Evolutionary conservation across 192 early-diverging fungal genomes (phyloP), one percentile per base, ranked within the genome.

Genomic region (Phlyctochytrium bullatum): DNA sequence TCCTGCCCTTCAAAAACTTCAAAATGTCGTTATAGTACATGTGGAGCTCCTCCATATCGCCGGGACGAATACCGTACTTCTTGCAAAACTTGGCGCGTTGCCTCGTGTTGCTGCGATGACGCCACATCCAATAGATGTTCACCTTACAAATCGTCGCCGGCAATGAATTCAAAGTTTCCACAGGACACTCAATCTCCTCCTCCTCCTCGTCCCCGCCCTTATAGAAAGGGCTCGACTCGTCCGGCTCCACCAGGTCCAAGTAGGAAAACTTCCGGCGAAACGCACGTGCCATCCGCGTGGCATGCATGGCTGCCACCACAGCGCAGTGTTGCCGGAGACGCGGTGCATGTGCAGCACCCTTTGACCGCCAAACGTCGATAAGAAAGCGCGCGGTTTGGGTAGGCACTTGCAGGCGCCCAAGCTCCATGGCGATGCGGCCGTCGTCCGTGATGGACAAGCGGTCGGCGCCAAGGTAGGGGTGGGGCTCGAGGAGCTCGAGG

Each of bases 281-380:
- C 25, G 20, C 10, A 6, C 25, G 6, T 10, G 20, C 25, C 12
- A 25, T 25, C 54, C 54, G 4, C 25, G 54, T 27, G 4, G 62
- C 36, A 14, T 64, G 10, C 31, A 71, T 54, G 29, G 69, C 69
- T 27, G 69, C 69, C 56, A 71, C 50, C 20, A 47, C 40, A 6
- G 20, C 40, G 20, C 40, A 47, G 40, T 47, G 40, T 20, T 47
- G 40, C 40, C 20, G 6, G 10, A 47, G 20, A 14, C 40, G 6
- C 10, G 40, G 40, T 25, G 3, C 36, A 27, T 20, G 17, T 2
- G 17, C 10, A n/a, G n/a, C n/a, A n/a, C n/a, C n/a, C n/a, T 57
- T 24, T 1, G 24, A 34, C 16, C 36, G 34, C 69, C 62, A 71
- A 1, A 64, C n/a, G 20, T 32, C 27, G 3, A 71, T 12, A 16